Base-by-base conservation (phyloP, 345 rosid genomes). In the Melaleuca quinquenervia region DNA sequence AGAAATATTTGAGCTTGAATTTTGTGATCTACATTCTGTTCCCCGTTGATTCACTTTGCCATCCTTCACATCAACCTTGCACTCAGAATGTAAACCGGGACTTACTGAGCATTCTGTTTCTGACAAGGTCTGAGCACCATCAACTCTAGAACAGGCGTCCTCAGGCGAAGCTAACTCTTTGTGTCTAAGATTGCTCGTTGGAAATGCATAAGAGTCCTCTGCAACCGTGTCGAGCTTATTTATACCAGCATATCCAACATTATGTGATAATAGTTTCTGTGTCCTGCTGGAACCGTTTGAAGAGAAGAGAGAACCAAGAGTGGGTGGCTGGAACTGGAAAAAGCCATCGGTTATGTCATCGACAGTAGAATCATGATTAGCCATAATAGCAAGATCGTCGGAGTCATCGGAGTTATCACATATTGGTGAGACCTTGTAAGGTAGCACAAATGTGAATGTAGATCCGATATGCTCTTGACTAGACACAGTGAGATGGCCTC, bases 401-500 rank as follows among this genome's bases (percentile, higher is more conserved):
- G 93, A 89, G 75, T 97, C 98, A 76, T 94, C 98, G 2, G 94
- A 95, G 87, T 91, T 89, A 86, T 94, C 96, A 84, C 89, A 83
- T 20, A 83, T 83, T 15, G 91, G 86, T 27, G 98, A 95, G 82
- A 94, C 90, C 85, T 91, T 96, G 92, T 95, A 97, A 18, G 98
- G 98, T 53, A 97, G 91, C 85, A 94, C 90, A 85, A 97, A 97
- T 27, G 98, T 97, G 88, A 97, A 97, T 21, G 94, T 96, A 45
- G 98, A 97, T n/a, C 99, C 99, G 18, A 83, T 83, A 83, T 93
- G 90, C 89, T 93, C 99, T 88, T 50, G 88, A 90, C 99, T 97
- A 26, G 98, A 92, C 83, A 97, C 98, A 0, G 98, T 96, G 51
- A 97, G 96, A 56, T 86, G 92, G 84, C 99, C 99, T 7, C 98